Evolutionary conservation across 2,329 filamentous ascomycete species (phyloP), one percentile per base, ranked within the genome.

Genomic region (Ceratocystis destructans): DNA sequence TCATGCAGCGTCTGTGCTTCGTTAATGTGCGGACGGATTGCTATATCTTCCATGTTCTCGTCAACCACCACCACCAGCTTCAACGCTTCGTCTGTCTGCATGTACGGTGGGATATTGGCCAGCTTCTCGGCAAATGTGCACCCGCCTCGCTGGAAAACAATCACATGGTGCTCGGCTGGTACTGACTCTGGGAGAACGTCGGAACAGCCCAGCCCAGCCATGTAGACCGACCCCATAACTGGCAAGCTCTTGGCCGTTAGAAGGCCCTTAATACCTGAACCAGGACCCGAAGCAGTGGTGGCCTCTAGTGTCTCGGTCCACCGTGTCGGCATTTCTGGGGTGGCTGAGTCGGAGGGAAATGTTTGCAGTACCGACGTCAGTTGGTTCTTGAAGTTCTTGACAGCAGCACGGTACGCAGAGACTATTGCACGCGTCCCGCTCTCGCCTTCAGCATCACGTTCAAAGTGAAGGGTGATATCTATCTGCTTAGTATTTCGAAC

Each of bases 91-190:
- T 79, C 78, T 0, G 88, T 86, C 12, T 46, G 46, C 1, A 85
- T 80, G 73, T 87, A 93, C 8, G 84, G 83, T 0, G 93, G 91
- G n/a, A 97, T 91, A 70, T 90, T 92, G 64, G 82, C 80, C 0
- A 97, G 77, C 74, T 99, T 99, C 33, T 87, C 77, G 45, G 83
- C 87, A 75, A 97, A 97, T 28, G 83, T 87, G 77, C 94, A 99
- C 0, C 84, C 85, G 48, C 94, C 93, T 5, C 94, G 85, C 33
- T 83, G 85, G 71, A 97, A 80, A 62, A 96, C 83, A 68, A 99
- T 85, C 68, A 97, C 79, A 64, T 96, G 87, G 75, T 96, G 80
- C 59, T 79, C 75, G 33, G 78, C 79, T 2, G 80, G 75, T 0
- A 78, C 80, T 17, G 74, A 71, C n/a, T 82, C 79, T 1, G 81